A percentile compares a stretch with the other conserved stretches of the same genome.
phyloP scores from a whole-genome alignment of 2,329 filamentous ascomycete species.

The Cercospora sesami region DNA sequence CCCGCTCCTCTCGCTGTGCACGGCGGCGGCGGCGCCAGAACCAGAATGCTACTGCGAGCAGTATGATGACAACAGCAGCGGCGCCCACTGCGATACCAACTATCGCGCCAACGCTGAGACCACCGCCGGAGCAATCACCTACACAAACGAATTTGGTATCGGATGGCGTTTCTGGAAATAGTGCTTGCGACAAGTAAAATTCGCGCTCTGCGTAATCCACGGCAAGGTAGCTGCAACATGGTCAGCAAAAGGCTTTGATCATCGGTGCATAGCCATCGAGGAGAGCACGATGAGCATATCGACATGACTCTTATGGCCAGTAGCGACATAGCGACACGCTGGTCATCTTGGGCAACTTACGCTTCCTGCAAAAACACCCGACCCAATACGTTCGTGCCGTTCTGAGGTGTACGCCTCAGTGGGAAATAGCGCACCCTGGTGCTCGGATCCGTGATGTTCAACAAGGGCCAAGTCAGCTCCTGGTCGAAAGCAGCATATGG shows the following conservation, averaged over 20 bases:
- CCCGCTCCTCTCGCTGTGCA: neutral
- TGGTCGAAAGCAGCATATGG: constrained; percentile 38
- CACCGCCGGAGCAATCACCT: neutral
- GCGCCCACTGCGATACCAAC: constrained; percentile 22
- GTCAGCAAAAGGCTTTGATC: neutral
- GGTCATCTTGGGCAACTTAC: constrained; percentile 19
- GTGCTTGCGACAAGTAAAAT: constrained; percentile 16
- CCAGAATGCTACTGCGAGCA: constrained; percentile 16
- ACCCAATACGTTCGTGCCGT: constrained; percentile 30
- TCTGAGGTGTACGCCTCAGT: constrained; percentile 22
- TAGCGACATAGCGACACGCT: neutral
- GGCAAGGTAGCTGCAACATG: constrained; percentile 9
- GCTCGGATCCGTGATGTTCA: constrained; percentile 43
- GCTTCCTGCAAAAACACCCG: constrained; percentile 37
- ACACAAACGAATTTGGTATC: neutral
- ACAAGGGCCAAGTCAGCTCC: constrained; percentile 21
- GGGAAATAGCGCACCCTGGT: constrained; percentile 30
- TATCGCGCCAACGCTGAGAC: constrained; percentile 20
- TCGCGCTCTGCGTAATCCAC: constrained; percentile 18
- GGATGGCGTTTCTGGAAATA: neutral
- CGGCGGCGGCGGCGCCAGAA: constrained; percentile 7
- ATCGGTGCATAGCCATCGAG: too few relatives aligned
- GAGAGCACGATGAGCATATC: too few relatives aligned
- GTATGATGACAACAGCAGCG: constrained; percentile 5
- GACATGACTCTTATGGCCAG: neutral